Evolutionary conservation across 176 grass and related monocot species (phyloP), one percentile per base, ranked within the genome.

Genomic region (Chloris gayana): DNA sequence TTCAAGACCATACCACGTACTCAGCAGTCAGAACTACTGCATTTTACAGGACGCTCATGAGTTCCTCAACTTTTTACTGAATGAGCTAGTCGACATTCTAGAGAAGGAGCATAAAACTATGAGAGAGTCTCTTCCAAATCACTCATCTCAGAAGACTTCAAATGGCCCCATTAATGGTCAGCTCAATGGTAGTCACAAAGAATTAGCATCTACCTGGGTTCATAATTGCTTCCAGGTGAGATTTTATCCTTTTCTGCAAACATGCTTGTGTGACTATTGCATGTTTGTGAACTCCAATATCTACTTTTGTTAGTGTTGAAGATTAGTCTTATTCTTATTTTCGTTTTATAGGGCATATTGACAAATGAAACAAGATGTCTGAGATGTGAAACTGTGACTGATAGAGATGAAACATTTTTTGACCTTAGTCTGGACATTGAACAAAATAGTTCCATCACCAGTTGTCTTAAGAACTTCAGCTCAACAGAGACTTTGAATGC

Each of bases 391-490:
- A 99, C 96, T 70, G 90, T 99, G 45, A 99, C 92, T 64, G 93
- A 94, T 76, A 93, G 96, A 77, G 96, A 99, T 86, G 96, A 99
- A 85, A 99, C 96, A 38, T 99, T 99, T 93, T 93, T 99, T 71
- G 96, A 99, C 83, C 68, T 95, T 61, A 99, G 96, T 82, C 82
- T 99, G 79, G 93, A 99, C 83, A 95, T 99, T 46, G 92, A 95
- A 76, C 96, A 99, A 66, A 99, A 99, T 89, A 99, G 90, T 78
- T 99, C 96, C 59, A 88, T 99, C 67, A 99, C 96, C 24, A 99
- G 92, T 79, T 99, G 96, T 71, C 90, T 99, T 33, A 99, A 99
- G 87, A 99, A 99, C 87, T 99, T 99, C 76, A 99, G 96, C 83
- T 99, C 96, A 59, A 99, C 92, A 66, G 96, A 99, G 80, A 99